Base-by-base conservation (phyloP, 1,284 basidiomycete genomes). In the Leccinum cinnamomeum region DNA sequence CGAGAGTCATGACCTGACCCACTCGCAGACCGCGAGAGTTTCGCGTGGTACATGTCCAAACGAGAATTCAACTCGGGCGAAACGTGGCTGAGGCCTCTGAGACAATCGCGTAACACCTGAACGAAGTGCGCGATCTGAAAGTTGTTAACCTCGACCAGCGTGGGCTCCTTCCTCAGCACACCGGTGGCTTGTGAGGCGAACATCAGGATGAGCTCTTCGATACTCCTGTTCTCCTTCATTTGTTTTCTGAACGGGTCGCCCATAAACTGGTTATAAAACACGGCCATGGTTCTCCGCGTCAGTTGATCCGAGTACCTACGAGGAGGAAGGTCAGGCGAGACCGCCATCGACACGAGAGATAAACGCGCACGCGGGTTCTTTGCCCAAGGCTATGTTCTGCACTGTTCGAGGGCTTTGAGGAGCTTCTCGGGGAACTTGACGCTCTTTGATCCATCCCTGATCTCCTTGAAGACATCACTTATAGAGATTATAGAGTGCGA, bases 131-230 rank as follows among this genome's bases (percentile, higher is more conserved):
- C 90, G 59, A 97, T 94, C 70, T 98, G 25, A 25, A 25, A 25
- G 23, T 25, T 25, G 5, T 25, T 25, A 5, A 25, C 25, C 25
- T 75, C 94, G 18, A 84, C 88, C n/a, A 89, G 81, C 30, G 84
- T 82, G 3, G 88, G 86, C 71, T 89, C 92, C 77, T 97, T 97
- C 82, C 89, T 90, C 61, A 97, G 81, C 6, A 92, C 86, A 23
- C 85, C 84, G 1, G 92, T 94, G 4, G 95, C 92, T 53, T 94
- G 89, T 2, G 95, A 93, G 14, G 96, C 95, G 71, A 98, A 98
- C 82, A 92, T 91, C 58, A 99, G 83, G 65, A 99, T 97, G 62
- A 99, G 87, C 67, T 98, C 95, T 77, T 99, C 97, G 59, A 98
- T 92, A 79, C 97, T 97, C 55, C 97, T 84, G 71, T 95, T 96